Percentiles rank a stretch among this genome's conserved stretches.
phyloP scores from a whole-genome alignment of 805 yeast species.

The Grigorovia yakushimaensis region DNA sequence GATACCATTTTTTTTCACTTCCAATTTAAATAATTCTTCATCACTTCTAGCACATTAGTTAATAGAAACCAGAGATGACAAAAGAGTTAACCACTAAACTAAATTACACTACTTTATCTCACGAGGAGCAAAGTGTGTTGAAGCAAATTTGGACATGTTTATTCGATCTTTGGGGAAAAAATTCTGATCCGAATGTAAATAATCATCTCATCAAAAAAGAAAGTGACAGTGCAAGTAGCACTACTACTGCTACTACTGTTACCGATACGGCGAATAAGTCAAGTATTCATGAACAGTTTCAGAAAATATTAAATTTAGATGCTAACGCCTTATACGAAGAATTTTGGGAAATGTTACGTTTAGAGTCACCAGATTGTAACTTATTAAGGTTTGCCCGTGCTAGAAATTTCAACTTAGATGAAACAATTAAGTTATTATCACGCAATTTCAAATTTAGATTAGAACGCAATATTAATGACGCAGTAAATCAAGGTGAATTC shows the following conservation, averaged over 20 bases:
- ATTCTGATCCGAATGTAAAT: too few relatives aligned
- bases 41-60: too few relatives aligned
- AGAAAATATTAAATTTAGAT: slow-evolving; percentile 39
- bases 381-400: slow-evolving; percentile 74
- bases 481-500: slow-evolving; percentile 66
- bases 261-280: too few relatives aligned
- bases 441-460: slow-evolving; percentile 70
- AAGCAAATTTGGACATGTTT: slow-evolving; percentile 66
- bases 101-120: slow-evolving; percentile 23
- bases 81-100: not conserved
- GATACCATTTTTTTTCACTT: too few relatives aligned
- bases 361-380: slow-evolving; percentile 75
- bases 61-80: not conserved
- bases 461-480: slow-evolving; percentile 49
- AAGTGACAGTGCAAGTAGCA: not conserved
- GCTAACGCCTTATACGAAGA: slow-evolving; percentile 41
- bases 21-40: too few relatives aligned
- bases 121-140: slow-evolving; percentile 51
- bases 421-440: slow-evolving; percentile 61
- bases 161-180: slow-evolving; percentile 46
- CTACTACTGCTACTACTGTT: not conserved
- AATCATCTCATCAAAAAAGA: slow-evolving; percentile 15
- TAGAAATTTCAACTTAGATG: slow-evolving; percentile 71
- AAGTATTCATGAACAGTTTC: not conserved
- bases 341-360: slow-evolving; percentile 54